phyloP scores from a whole-genome alignment of 176 grass and related monocot species.

The Oryza nivara region DNA sequence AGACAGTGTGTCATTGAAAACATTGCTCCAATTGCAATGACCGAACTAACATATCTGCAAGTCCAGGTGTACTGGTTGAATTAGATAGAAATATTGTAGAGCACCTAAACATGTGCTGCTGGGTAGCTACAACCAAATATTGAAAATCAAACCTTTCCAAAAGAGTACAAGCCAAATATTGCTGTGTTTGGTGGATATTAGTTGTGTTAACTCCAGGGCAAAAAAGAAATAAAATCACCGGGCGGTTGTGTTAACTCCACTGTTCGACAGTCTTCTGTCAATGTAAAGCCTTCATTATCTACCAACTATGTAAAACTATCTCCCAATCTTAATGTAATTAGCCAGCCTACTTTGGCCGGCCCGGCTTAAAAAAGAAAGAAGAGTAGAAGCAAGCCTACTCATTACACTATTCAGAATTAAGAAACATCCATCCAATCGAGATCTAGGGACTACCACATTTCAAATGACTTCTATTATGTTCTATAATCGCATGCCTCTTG shows the following conservation, averaged over 20 bases:
- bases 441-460: constrained; percentile 1
- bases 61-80: constrained; percentile 12
- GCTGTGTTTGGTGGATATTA: no score
- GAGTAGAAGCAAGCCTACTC: neutral
- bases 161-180: no score
- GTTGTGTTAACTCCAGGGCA: no score
- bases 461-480: constrained; percentile 5
- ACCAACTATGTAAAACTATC: no score
- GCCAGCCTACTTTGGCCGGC: no score
- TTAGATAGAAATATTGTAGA: neutral
- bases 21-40: constrained; percentile 97
- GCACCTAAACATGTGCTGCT: neutral
- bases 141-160: neutral
- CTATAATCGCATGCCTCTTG: neutral
- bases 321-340: no score
- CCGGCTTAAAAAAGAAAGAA: neutral
- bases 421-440: neutral
- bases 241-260: no score
- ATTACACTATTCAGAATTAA: neutral
- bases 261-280: no score
- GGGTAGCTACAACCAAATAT: neutral
- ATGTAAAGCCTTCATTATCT: no score
- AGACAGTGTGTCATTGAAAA: constrained; percentile 98
- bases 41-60: constrained; percentile 95
- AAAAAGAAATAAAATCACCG: no score